Conservation (phyloP, 352 stramenopile genomes). For the Globisporangium nagaii region DNA sequence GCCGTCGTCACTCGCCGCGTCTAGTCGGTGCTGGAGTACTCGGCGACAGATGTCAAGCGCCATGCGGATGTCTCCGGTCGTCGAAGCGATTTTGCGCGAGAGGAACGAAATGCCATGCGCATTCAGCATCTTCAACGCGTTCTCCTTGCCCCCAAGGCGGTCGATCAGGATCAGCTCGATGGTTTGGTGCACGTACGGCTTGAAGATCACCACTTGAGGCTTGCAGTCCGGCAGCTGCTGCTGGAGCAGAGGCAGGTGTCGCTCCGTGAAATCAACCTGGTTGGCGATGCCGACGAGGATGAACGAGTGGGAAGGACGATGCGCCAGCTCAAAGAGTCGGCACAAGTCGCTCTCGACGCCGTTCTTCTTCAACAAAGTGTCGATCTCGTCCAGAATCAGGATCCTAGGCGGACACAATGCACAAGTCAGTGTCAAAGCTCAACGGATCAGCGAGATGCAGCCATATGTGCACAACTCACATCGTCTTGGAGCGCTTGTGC, state of each 20-base stretch:
- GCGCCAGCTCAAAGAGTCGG: slow-evolving; percentile 72
- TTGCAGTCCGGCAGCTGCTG: slow-evolving; percentile 43
- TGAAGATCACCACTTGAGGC: slow-evolving; percentile 69
- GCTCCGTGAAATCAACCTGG: slow-evolving; percentile 81
- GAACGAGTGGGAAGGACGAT: slow-evolving; percentile 51
- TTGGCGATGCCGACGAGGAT: slow-evolving; percentile 81
- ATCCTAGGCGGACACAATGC: slow-evolving; percentile 27
- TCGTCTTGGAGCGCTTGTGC: slow-evolving; percentile 44
- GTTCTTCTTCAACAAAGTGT: slow-evolving; percentile 61
- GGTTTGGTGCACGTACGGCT: slow-evolving; percentile 71
- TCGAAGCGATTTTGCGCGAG: slow-evolving; percentile 73
- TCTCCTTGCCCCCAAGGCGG: slow-evolving; percentile 44
- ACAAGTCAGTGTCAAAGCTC: neutral
- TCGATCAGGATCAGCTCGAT: slow-evolving; percentile 75
- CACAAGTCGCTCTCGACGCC: slow-evolving; percentile 65
- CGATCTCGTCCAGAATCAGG: slow-evolving; percentile 81
- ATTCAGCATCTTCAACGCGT: slow-evolving; percentile 51
- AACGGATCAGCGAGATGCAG: neutral
- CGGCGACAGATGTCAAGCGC: slow-evolving; percentile 71
- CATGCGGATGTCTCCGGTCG: slow-evolving; percentile 66
- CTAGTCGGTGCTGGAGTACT: slow-evolving; percentile 40
- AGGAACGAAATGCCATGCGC: slow-evolving; percentile 70
- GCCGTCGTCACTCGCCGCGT: slow-evolving; percentile 15
- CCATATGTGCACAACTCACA: slow-evolving; percentile 25
- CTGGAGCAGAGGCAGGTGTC: slow-evolving; percentile 57